Base-by-base conservation (phyloP, 495 filamentous ascomycete genomes). In the Patellaria atrata region DNA sequence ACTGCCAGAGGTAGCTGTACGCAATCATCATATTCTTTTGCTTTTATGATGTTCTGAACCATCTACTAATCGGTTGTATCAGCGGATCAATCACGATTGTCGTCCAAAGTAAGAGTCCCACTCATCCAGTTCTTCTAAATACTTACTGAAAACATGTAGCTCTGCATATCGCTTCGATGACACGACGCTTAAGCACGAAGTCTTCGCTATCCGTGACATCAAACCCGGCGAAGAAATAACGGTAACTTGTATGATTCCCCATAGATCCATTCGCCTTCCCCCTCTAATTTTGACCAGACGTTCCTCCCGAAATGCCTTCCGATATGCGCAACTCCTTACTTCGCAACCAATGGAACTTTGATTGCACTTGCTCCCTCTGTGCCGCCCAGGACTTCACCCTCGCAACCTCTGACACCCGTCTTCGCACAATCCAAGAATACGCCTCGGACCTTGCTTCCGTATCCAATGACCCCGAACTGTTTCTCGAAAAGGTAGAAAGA, bases 11-110 rank as follows among this genome's bases (percentile, higher is more conserved):
- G 38, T 39, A 17, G 38, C 44, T 14, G 43, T 41, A 30, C 29
- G 42, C 39, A n/a, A n/a, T n/a, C n/a, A n/a, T n/a, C n/a, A n/a
- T n/a, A n/a, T n/a, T n/a, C n/a, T n/a, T n/a, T n/a, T n/a, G n/a
- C n/a, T n/a, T n/a, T n/a, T n/a, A n/a, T n/a, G n/a, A n/a, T n/a
- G n/a, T n/a, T n/a, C n/a, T n/a, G n/a, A n/a, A n/a, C n/a, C n/a
- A n/a, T n/a, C n/a, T n/a, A n/a, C n/a, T n/a, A n/a, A n/a, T n/a
- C n/a, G n/a, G n/a, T n/a, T n/a, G n/a, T 22, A 1, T 6, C 17
- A 46, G 39, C 34, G 39, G 15, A 39, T 47, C 28, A 47, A 47
- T 35, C 44, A 47, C 19, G 38, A 34, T n/a, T 47, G 44, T 22
- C 44, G 44, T 1, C 39, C 38, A 12, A 47, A 47, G 34, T 37